Evolutionary conservation across 768 basidiomycete genomes (phyloP).

Genomic region (Termitomyces sp.): DNA sequence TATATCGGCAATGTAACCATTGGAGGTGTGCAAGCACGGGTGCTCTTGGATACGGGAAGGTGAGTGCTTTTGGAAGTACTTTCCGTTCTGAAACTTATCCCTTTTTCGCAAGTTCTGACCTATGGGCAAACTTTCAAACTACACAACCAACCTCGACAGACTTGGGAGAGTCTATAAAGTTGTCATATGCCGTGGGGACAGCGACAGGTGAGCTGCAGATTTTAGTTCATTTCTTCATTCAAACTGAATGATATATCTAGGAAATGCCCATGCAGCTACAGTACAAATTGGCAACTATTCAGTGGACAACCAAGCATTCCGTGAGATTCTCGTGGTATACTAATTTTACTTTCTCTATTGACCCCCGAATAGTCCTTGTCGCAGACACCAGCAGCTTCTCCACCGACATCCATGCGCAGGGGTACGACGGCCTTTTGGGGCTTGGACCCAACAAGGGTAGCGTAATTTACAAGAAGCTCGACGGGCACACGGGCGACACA

Average conservation of each 20-base stretch:
- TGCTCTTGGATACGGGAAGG: constrained; percentile 81
- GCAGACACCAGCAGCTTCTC: constrained; percentile 62
- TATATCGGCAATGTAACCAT: constrained; percentile 73
- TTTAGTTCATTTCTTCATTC: too few species aligned
- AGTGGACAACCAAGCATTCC: constrained; percentile 62
- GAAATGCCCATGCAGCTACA: constrained; percentile 51
- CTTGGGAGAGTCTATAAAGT: constrained; percentile 50
- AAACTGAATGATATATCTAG: constrained; percentile 25
- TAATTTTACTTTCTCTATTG: constrained; percentile 1
- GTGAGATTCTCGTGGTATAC: constrained; percentile 36
- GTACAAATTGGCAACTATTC: constrained; percentile 55
- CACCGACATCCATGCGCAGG: constrained; percentile 53
- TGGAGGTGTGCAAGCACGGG: constrained; percentile 51
- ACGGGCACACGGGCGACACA: constrained; percentile 47
- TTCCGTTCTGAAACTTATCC: neutral
- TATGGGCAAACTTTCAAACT: constrained; percentile 61
- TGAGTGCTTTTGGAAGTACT: constrained; percentile 23
- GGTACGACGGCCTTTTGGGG: constrained; percentile 70
- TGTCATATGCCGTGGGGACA: constrained; percentile 68
- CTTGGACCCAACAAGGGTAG: constrained; percentile 78
- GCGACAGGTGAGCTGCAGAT: constrained; percentile 45
- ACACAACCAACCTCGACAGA: constrained; percentile 47
- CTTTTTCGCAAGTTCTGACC: constrained; percentile 71
- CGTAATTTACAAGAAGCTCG: constrained; percentile 54
- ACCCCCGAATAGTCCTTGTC: constrained; percentile 50